These are phyloP conservation scores for Lentinula sp. DNA, from an alignment of 768 basidiomycete species.

Conservation along the genomic window DNA sequence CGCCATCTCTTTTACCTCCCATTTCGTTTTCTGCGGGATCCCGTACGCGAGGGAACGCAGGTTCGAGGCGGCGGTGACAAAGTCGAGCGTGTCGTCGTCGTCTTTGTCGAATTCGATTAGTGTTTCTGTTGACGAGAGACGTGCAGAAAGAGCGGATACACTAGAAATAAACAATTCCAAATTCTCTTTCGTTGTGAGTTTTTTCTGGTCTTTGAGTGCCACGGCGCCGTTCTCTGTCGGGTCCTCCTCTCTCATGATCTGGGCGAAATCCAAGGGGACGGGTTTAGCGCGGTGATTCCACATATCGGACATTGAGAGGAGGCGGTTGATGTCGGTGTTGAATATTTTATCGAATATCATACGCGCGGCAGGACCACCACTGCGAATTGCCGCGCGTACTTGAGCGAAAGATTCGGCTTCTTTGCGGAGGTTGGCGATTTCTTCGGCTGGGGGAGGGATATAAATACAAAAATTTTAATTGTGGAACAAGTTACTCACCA, in stretches of 20 bases:
- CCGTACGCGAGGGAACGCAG: conserved; percentile 87
- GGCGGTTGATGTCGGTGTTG: conserved; percentile 77
- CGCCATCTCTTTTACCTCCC: conserved; percentile 99
- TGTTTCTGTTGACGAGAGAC: conserved; percentile 49
- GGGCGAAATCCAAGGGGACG: conserved; percentile 72
- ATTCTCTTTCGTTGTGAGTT: conserved; percentile 74
- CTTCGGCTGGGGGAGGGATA: conserved; percentile 77
- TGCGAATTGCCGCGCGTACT: conserved; percentile 68
- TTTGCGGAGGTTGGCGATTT: conserved; percentile 84
- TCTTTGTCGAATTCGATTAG: conserved; percentile 92
- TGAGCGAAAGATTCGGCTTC: conserved; percentile 84
- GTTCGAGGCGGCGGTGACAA: conserved; percentile 93
- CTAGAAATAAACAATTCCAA: conserved; percentile 81
- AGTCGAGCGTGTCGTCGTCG: conserved; percentile 94
- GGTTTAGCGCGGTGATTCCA: conserved; percentile 91
- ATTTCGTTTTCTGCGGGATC: conserved; percentile 84
- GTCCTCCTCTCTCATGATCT: conserved; percentile 15
- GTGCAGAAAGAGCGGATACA: conserved; percentile 69
- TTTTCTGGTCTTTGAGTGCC: conserved; percentile 73
- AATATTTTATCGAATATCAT: conserved; percentile 88
- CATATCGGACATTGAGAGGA: conserved; percentile 94
- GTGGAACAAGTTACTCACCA: no score
- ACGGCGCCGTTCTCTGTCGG: no score
- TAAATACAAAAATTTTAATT: no score
- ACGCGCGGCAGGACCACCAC: conserved; percentile 52